These are phyloP conservation scores for Blastomyces emzantsi DNA, from an alignment of 2,329 filamentous ascomycete genomes.

Conservation along the genomic window DNA sequence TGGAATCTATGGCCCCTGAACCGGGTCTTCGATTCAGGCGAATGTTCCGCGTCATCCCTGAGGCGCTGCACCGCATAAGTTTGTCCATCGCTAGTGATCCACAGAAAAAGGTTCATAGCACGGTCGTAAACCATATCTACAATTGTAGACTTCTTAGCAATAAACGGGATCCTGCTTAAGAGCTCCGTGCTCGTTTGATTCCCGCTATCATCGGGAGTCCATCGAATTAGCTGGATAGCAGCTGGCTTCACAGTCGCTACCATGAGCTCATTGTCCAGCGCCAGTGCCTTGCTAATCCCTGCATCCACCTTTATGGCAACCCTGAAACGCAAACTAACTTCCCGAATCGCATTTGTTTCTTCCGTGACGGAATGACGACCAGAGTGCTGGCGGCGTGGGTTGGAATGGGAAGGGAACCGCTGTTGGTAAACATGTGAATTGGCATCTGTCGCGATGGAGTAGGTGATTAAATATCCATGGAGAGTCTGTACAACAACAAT, in stretches of 20 bases:
- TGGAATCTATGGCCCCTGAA: slow-evolving; percentile 94
- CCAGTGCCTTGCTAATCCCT: slow-evolving; percentile 77
- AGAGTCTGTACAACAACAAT: slow-evolving; percentile 87
- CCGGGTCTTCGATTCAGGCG: slow-evolving; percentile 51
- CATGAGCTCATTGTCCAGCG: slow-evolving; percentile 83
- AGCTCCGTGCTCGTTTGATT: slow-evolving; percentile 87
- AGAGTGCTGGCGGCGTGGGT: slow-evolving; percentile 39
- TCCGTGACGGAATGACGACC: slow-evolving; percentile 57
- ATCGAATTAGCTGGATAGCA: slow-evolving; percentile 93
- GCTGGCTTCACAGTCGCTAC: slow-evolving; percentile 87
- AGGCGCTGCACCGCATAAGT: slow-evolving; percentile 82
- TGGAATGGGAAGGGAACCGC: slow-evolving; percentile 50
- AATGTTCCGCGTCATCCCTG: slow-evolving; percentile 33
- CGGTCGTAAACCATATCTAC: slow-evolving; percentile 85
- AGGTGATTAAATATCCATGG: slow-evolving; percentile 83
- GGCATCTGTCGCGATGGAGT: slow-evolving; percentile 78
- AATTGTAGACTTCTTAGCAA: slow-evolving; percentile 67
- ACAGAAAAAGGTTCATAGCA: slow-evolving; percentile 91
- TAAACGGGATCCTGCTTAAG: slow-evolving; percentile 75
- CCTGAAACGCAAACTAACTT: slow-evolving; percentile 83
- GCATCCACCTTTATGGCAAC: slow-evolving; percentile 99
- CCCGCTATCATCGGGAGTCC: slow-evolving; percentile 73
- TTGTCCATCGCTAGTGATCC: slow-evolving; percentile 80
- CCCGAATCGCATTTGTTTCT: slow-evolving; percentile 71
- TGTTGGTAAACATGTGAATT: slow-evolving; percentile 77